Conservation (phyloP, 2,329 filamentous ascomycete genomes). For the Cladosporium oxysporum region DNA sequence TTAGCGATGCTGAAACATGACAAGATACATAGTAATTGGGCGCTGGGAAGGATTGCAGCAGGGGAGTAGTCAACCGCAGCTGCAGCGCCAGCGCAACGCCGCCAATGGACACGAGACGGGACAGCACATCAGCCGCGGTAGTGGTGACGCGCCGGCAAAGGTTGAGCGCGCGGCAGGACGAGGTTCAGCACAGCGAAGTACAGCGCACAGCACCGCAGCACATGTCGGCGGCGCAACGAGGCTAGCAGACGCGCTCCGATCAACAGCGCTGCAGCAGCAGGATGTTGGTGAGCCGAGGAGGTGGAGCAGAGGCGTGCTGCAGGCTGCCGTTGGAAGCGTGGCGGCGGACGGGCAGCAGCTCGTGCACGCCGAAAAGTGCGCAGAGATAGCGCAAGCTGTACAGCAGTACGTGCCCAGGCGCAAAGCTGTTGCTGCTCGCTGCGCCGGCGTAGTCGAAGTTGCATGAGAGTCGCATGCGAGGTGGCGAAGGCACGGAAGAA, state of each 20-base stretch:
- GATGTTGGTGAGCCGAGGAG: slow-evolving; percentile 17
- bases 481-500: background rate
- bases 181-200: background rate
- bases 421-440: background rate
- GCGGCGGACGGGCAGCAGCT: slow-evolving; percentile 8
- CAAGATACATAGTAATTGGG: slow-evolving; percentile 32
- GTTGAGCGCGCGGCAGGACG: slow-evolving; percentile 5
- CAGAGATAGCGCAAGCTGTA: background rate
- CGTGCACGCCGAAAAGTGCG: background rate
- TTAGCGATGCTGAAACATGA: slow-evolving; percentile 30
- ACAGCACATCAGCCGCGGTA: slow-evolving; percentile 21
- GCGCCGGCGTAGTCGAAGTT: background rate
- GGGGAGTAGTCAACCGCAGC: slow-evolving; percentile 28
- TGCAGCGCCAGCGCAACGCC: slow-evolving; percentile 32
- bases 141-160: slow-evolving; percentile 17
- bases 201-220: slow-evolving; percentile 1
- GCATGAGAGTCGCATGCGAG: slow-evolving; percentile 13
- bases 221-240: slow-evolving; percentile 3
- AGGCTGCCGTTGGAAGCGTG: slow-evolving; percentile 19
- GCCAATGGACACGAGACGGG: slow-evolving; percentile 27
- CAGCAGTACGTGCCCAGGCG: background rate
- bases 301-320: slow-evolving; percentile 14
- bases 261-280: background rate
- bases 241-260: slow-evolving; percentile 4
- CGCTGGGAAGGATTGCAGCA: slow-evolving; percentile 25